Conservation (phyloP, 768 basidiomycete species). For the Russula compacta region DNA sequence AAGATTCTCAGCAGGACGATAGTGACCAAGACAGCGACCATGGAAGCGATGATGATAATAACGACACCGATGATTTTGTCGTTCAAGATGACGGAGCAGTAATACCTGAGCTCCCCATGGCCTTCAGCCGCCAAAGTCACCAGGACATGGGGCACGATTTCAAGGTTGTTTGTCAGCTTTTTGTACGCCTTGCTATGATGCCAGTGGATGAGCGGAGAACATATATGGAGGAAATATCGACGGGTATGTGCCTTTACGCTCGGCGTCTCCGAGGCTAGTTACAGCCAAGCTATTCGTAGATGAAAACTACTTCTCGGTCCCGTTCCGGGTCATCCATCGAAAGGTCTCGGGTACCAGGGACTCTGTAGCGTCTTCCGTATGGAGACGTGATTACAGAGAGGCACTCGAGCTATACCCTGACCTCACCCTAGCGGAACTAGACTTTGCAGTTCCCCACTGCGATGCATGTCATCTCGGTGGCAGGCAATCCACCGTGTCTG, state of each 20-base stretch:
- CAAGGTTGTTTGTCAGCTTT: conserved; percentile 82
- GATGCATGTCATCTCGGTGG: conserved; percentile 78
- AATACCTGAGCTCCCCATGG: conserved; percentile 47
- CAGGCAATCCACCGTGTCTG: conserved; percentile 54
- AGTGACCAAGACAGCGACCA: conserved; percentile 29
- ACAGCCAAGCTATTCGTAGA: conserved; percentile 26
- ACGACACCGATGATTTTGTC: conserved; percentile 49
- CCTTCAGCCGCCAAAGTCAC: conserved; percentile 74
- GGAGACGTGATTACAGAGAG: conserved; percentile 62
- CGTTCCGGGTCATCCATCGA: conserved; percentile 56
- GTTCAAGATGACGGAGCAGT: conserved; percentile 41
- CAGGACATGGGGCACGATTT: conserved; percentile 73
- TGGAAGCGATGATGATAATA: conserved; percentile 30
- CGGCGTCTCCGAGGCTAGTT: neutral
- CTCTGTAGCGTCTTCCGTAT: conserved; percentile 75
- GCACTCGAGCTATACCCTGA: conserved; percentile 58
- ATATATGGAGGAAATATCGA: conserved; percentile 46
- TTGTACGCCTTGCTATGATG: conserved; percentile 70
- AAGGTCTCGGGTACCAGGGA: conserved; percentile 63
- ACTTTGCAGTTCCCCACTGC: conserved; percentile 54
- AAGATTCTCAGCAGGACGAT: conserved; percentile 20
- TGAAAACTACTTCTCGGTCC: conserved; percentile 66
- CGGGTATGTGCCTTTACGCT: conserved; percentile 32
- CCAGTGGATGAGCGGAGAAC: conserved; percentile 39
- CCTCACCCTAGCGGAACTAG: conserved; percentile 43